These are phyloP conservation scores for Cryphonectria radicalis DNA, from an alignment of 2,329 filamentous ascomycete genomes.

Conservation along the genomic window DNA sequence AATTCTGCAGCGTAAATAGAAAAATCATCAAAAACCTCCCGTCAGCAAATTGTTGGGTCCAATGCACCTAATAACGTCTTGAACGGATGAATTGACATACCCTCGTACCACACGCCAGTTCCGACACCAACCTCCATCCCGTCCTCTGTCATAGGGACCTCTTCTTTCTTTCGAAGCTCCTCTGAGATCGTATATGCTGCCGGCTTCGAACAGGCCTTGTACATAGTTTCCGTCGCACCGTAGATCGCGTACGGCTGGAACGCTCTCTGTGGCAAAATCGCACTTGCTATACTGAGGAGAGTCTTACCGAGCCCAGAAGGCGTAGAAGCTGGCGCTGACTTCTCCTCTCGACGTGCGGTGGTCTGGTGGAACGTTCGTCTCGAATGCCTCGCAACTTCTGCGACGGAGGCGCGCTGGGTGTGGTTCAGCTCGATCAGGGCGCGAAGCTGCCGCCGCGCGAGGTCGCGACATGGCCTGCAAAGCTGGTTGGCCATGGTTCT, in stretches of 20 bases:
- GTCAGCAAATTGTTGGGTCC: slow-evolving; percentile 13
- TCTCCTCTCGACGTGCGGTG: slow-evolving; percentile 19
- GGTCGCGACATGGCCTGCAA: slow-evolving; percentile 41
- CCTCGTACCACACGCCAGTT: slow-evolving; percentile 79
- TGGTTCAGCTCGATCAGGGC: slow-evolving; percentile 20
- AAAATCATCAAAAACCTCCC: not conserved
- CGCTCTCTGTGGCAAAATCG: slow-evolving; percentile 28
- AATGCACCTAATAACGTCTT: slow-evolving; percentile 11
- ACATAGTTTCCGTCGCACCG: slow-evolving; percentile 76
- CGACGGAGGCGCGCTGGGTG: slow-evolving; percentile 16
- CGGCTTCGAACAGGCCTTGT: slow-evolving; percentile 72
- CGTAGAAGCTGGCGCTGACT: slow-evolving; percentile 13
- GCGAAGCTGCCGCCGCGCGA: slow-evolving; percentile 40
- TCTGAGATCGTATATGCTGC: slow-evolving; percentile 79
- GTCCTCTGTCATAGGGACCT: slow-evolving; percentile 71
- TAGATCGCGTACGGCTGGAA: slow-evolving; percentile 72
- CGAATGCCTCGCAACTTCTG: slow-evolving; percentile 20
- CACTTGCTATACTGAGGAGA: slow-evolving; percentile 16
- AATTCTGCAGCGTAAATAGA: slow-evolving; percentile 60
- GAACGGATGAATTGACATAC: slow-evolving; percentile 50
- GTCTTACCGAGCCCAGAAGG: slow-evolving; percentile 22
- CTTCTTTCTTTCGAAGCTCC: slow-evolving; percentile 65
- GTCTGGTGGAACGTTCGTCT: slow-evolving; percentile 28
- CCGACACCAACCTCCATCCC: slow-evolving; percentile 83
- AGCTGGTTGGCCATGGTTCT: slow-evolving; percentile 50